These are phyloP conservation scores for Albifimbria verrucaria DNA, from an alignment of 2,329 filamentous ascomycete genomes.

Conservation along the genomic window DNA sequence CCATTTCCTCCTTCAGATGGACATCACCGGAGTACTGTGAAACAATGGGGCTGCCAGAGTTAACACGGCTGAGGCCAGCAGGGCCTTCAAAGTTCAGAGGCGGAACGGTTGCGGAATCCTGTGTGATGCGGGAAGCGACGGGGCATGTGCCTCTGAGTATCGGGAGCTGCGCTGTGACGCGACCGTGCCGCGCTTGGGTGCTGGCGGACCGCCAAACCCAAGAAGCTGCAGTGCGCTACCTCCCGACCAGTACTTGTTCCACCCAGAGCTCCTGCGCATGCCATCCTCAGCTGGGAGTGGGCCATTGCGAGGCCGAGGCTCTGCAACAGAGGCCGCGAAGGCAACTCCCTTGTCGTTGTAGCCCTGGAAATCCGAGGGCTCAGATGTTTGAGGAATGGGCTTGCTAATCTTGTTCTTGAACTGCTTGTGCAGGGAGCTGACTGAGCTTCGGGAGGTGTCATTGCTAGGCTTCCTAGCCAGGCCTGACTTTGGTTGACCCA, in stretches of 20 bases:
- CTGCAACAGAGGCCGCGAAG: slow-evolving; percentile 29
- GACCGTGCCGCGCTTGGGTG: slow-evolving; percentile 46
- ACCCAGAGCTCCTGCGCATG: slow-evolving; percentile 64
- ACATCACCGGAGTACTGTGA: slow-evolving; percentile 53
- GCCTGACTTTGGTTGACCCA: slow-evolving; percentile 42
- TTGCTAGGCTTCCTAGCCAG: slow-evolving; percentile 54
- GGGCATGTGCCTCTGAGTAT: slow-evolving; percentile 40
- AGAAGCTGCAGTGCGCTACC: slow-evolving; percentile 66
- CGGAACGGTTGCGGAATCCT: slow-evolving; percentile 68
- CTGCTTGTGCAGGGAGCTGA: slow-evolving; percentile 57
- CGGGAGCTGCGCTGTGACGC: slow-evolving; percentile 53
- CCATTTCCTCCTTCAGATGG: slow-evolving; percentile 53
- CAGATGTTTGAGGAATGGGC: slow-evolving; percentile 48
- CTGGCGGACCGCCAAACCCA: slow-evolving; percentile 45
- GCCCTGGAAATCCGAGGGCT: slow-evolving; percentile 27
- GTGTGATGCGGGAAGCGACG: slow-evolving; percentile 45
- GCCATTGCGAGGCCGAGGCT: slow-evolving; percentile 32
- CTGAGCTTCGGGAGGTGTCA: slow-evolving; percentile 46
- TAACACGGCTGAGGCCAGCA: slow-evolving; percentile 62
- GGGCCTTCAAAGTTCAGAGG: slow-evolving; percentile 64
- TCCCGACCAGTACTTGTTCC: slow-evolving; percentile 76
- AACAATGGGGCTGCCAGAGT: slow-evolving; percentile 67
- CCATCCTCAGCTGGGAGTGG: slow-evolving; percentile 35
- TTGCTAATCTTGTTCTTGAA: slow-evolving; percentile 62
- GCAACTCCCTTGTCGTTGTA: slow-evolving; percentile 40